These are phyloP conservation scores for Trypanosoma rangeli DNA, from an alignment of 208 protist species.

Conservation along the genomic window DNA sequence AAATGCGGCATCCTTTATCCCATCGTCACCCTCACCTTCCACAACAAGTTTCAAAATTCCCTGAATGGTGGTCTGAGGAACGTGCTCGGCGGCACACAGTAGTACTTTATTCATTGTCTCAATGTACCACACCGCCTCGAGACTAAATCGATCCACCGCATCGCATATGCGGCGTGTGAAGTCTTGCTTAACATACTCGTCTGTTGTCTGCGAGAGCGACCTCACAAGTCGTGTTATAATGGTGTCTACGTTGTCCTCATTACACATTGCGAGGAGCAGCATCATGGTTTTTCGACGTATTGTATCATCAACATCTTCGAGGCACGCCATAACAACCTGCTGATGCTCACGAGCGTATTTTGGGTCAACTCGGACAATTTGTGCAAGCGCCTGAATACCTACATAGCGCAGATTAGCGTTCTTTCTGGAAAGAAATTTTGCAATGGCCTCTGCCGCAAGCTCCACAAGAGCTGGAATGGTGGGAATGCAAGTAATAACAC, in stretches of 20 bases:
- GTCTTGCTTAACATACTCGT: constrained; percentile 71
- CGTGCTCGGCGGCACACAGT: constrained; percentile 68
- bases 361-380: constrained; percentile 90
- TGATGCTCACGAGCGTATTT: constrained; percentile 90
- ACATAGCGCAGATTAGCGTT: constrained; percentile 95
- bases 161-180: constrained; percentile 79
- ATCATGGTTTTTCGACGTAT: constrained; percentile 94
- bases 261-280: constrained; percentile 95
- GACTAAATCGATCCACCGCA: constrained; percentile 81
- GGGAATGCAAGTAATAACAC: constrained; percentile 90
- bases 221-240: constrained; percentile 89
- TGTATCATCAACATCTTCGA: constrained; percentile 94
- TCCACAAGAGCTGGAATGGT: constrained; percentile 75
- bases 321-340: constrained; percentile 92
- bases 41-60: constrained; percentile 93
- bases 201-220: constrained; percentile 64
- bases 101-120: constrained; percentile 93
- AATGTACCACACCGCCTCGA: constrained; percentile 73
- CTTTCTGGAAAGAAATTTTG: constrained; percentile 71
- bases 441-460: constrained; percentile 64
- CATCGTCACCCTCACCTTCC: constrained; percentile 74
- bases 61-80: constrained; percentile 68
- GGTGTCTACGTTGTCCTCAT: constrained; percentile 88
- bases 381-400: constrained; percentile 92
- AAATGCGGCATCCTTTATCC: constrained; percentile 62